Evolutionary conservation across 225 moss, liverwort and hornwort genomes (phyloP).

Genomic region (Neckera pumila): DNA sequence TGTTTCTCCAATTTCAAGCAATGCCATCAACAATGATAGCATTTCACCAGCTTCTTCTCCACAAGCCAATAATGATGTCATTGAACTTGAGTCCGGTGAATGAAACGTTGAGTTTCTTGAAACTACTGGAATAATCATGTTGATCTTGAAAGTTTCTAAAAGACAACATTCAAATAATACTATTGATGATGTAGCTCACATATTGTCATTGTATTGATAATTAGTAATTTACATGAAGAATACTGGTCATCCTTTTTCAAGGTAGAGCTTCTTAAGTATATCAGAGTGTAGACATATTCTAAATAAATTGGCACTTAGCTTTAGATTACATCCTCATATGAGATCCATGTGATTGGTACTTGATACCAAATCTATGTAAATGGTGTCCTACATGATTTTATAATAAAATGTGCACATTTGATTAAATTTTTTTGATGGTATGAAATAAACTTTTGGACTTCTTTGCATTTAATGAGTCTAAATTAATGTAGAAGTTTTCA

Average conservation of each 20-base stretch:
- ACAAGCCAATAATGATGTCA: background rate
- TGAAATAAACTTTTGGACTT: background rate
- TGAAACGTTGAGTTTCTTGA: background rate
- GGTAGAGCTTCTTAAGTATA: background rate
- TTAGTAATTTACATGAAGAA: background rate
- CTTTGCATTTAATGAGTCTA: accelerated
- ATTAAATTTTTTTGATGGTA: no score
- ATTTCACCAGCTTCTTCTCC: background rate
- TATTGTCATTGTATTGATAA: background rate
- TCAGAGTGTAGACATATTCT: background rate
- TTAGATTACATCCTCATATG: background rate
- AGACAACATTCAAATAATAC: background rate
- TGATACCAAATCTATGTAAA: background rate
- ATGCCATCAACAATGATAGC: no score
- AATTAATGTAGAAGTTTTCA: background rate
- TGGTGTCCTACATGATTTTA: background rate
- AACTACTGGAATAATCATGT: background rate
- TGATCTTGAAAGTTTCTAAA: no score
- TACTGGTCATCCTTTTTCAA: background rate
- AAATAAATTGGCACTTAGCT: background rate
- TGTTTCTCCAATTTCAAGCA: background rate
- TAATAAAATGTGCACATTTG: background rate
- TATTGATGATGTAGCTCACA: background rate
- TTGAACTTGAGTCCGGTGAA: background rate
- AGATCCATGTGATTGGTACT: background rate